These are phyloP conservation scores for Nowakowskiella sp. DNA, from an alignment of 192 early-diverging fungal species.

Conservation along the genomic window DNA sequence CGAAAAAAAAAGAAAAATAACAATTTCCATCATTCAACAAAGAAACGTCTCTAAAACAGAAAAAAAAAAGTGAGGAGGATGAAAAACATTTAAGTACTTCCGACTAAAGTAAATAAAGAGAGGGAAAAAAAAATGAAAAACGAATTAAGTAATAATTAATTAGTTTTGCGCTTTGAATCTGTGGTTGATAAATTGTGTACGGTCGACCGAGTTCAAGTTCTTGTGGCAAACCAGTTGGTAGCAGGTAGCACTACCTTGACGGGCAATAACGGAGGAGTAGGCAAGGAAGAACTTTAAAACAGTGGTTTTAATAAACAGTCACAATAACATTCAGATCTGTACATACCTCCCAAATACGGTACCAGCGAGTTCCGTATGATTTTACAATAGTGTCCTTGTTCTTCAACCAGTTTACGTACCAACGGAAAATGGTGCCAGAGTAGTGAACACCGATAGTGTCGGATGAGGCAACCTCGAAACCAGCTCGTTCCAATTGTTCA, in stretches of 20 bases:
- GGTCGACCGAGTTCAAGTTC: constrained; percentile 93
- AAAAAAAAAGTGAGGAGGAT: too few species aligned
- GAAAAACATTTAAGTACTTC: too few species aligned
- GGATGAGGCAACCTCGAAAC: constrained; percentile 82
- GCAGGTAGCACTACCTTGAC: constrained; percentile 93
- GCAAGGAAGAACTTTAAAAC: constrained; percentile 72
- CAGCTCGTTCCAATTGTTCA: constrained; percentile 84
- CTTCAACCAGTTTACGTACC: constrained; percentile 97
- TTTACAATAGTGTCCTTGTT: constrained; percentile 78
- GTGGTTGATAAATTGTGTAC: constrained; percentile 43
- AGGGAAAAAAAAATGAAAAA: neutral
- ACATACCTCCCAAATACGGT: constrained; percentile 84
- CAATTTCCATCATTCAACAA: too few species aligned
- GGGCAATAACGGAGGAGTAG: constrained; percentile 90
- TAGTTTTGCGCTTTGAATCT: constrained; percentile 33
- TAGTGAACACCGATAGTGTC: constrained; percentile 97
- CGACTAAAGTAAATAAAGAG: neutral
- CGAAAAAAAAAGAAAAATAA: too few species aligned
- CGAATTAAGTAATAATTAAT: neutral
- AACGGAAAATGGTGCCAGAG: constrained; percentile 87
- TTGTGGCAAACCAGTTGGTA: constrained; percentile 96
- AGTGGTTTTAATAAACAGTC: constrained; percentile 8
- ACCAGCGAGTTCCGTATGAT: constrained; percentile 86
- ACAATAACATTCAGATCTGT: neutral
- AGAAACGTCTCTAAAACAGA: too few species aligned